Evolutionary conservation across 2,329 filamentous ascomycete genomes (phyloP).

Genomic region (Sclerotinia sclerotiorum): DNA sequence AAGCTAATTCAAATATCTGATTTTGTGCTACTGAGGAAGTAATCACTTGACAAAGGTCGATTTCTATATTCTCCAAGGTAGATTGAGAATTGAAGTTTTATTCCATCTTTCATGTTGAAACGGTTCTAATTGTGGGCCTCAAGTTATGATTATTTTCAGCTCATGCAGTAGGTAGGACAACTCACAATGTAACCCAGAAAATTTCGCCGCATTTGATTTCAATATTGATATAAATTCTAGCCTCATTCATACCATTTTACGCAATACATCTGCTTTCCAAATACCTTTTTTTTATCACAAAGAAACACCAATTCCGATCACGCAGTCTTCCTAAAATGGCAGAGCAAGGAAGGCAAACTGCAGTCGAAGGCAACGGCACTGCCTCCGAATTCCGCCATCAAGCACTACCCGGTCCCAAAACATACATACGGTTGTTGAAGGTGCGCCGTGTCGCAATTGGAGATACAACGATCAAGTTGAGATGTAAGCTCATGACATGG

Average conservation of each 20-base stretch:
- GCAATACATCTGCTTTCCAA: too few species aligned
- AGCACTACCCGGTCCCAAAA: background rate
- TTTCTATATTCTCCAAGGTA: background rate
- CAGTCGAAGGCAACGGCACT: background rate
- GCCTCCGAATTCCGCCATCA: background rate
- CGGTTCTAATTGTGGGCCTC: too few species aligned
- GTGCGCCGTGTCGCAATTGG: fast-evolving
- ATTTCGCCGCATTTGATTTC: too few species aligned
- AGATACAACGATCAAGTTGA: background rate
- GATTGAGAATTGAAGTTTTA: background rate
- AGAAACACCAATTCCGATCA: too few species aligned
- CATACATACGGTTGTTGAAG: background rate
- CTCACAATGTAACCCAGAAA: too few species aligned
- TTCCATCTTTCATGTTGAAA: too few species aligned
- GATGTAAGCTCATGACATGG: background rate
- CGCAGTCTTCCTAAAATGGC: too few species aligned
- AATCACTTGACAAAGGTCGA: background rate
- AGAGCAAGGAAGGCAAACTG: background rate
- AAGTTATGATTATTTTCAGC: too few species aligned
- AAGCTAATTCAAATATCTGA: background rate
- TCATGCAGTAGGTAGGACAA: too few species aligned
- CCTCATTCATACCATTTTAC: too few species aligned
- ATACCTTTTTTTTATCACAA: too few species aligned
- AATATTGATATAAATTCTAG: too few species aligned
- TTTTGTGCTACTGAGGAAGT: background rate